Evolutionary conservation across 139 green algal genomes (phyloP).

Genomic region (Trebouxia sp.): DNA sequence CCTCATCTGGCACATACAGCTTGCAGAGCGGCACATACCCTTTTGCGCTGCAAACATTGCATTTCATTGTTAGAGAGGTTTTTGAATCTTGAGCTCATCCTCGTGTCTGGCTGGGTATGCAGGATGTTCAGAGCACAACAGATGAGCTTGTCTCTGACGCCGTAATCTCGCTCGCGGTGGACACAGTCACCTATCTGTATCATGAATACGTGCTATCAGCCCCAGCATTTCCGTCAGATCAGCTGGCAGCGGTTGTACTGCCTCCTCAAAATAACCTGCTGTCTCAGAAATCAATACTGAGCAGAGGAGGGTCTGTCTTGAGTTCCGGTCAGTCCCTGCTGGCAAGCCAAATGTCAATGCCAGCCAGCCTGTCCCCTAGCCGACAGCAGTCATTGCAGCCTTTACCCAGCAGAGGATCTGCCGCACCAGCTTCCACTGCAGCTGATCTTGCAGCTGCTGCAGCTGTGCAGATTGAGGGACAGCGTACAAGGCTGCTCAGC

Average conservation of each 20-base stretch:
- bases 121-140: constrained; percentile 18
- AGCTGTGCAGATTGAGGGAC: constrained; percentile 7
- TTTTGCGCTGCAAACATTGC: too few species aligned
- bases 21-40: too few species aligned
- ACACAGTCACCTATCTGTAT: constrained; percentile 1
- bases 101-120: background rate
- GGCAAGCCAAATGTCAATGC: background rate
- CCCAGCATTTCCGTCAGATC: background rate
- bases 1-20: too few species aligned
- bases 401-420: background rate
- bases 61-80: too few species aligned
- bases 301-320: too few species aligned
- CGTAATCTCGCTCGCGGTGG: background rate
- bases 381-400: background rate
- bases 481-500: constrained; percentile 7
- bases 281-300: background rate
- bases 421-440: background rate
- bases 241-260: background rate
- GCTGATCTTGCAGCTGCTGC: constrained; percentile 15
- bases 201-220: background rate
- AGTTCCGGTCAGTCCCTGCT: background rate
- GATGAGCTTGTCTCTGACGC: constrained; percentile 1
- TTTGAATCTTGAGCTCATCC: too few species aligned
- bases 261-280: background rate
- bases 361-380: background rate